Evolutionary conservation across 139 green algal genomes (phyloP).

Genomic region (Volvox reticuliferus): DNA sequence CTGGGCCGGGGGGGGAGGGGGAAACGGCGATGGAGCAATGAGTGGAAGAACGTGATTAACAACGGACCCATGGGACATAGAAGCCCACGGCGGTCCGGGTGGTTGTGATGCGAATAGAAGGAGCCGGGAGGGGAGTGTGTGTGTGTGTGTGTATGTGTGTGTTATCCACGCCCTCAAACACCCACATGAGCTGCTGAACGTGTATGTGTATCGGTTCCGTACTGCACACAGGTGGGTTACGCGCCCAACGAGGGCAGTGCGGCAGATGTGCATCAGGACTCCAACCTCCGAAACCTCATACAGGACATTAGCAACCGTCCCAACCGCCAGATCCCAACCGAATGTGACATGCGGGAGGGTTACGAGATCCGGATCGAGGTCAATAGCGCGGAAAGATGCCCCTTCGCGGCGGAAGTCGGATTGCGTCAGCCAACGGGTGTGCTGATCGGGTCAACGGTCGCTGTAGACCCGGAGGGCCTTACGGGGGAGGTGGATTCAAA

Average conservation of each 20-base stretch:
- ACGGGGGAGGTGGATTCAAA: no score
- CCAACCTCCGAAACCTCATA: constrained; percentile 22
- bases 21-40: not conserved
- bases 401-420: constrained; percentile 7
- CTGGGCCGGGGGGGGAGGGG: no score
- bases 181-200: no score
- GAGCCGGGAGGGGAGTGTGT: no score
- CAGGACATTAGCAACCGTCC: constrained; percentile 46
- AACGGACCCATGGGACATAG: no score
- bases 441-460: not conserved
- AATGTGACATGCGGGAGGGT: not conserved
- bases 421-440: not conserved
- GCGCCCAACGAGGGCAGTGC: not conserved
- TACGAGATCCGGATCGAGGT: not conserved
- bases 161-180: no score
- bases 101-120: no score
- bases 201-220: no score
- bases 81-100: no score
- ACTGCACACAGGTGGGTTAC: constrained; percentile 19
- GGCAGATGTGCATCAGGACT: constrained; percentile 10
- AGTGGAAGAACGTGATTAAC: no score
- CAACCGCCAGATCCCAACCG: constrained; percentile 11
- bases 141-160: no score
- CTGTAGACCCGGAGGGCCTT: no score
- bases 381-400: not conserved